Conservation (phyloP, 305 asterid genomes). For the Lippia alba region DNA sequence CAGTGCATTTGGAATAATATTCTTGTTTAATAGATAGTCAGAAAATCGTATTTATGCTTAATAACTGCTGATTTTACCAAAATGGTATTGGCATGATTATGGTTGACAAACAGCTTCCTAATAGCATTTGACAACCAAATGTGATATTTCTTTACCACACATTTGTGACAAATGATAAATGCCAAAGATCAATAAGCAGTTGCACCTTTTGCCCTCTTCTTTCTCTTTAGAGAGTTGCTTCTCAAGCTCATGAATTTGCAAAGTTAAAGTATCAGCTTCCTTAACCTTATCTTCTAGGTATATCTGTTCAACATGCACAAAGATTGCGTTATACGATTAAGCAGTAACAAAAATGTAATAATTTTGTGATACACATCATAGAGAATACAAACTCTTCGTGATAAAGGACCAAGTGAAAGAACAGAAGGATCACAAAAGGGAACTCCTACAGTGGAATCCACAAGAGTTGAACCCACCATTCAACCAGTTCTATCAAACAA, state of each 20-base stretch:
- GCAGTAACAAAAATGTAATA: conserved; percentile 11
- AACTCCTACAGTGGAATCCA: conserved; percentile 15
- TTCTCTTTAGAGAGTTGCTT: conserved; percentile 66
- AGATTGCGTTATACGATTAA: conserved; percentile 25
- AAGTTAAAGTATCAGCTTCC: conserved; percentile 57
- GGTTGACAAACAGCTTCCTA: not conserved
- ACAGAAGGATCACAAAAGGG: conserved; percentile 17
- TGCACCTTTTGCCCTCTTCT: conserved; percentile 79
- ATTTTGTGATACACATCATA: conserved; percentile 11
- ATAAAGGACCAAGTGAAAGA: conserved; percentile 13
- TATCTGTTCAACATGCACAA: conserved; percentile 51
- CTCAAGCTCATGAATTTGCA: conserved; percentile 73
- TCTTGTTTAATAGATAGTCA: not conserved
- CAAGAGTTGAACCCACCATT: conserved; percentile 27
- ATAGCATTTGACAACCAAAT: conserved; percentile 25
- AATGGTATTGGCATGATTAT: not conserved
- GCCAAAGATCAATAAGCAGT: conserved; percentile 4
- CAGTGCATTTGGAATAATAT: conserved; percentile 14
- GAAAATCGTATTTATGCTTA: not conserved
- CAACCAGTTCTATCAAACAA: not conserved
- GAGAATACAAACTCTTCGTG: conserved; percentile 19
- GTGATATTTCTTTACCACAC: conserved; percentile 7
- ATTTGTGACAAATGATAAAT: conserved; percentile 15
- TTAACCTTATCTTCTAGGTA: conserved; percentile 64
- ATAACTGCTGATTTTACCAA: conserved; percentile 5